These are phyloP conservation scores for Plasmodium coatneyi DNA, from an alignment of 169 alveolate species.

Conservation along the genomic window DNA sequence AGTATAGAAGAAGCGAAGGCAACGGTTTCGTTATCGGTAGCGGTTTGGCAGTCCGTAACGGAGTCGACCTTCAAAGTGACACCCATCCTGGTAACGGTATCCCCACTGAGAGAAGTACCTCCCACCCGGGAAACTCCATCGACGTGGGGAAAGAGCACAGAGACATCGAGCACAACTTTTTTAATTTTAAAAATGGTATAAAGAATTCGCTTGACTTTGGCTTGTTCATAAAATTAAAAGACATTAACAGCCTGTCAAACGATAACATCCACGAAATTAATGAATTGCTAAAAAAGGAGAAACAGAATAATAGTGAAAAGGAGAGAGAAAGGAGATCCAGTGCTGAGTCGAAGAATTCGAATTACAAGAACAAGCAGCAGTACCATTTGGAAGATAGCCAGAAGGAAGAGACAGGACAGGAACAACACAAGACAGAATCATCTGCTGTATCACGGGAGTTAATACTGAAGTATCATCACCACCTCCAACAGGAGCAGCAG, in stretches of 20 bases:
- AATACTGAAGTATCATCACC: background rate
- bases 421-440: background rate
- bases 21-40: background rate
- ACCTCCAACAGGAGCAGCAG: background rate
- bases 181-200: conserved; percentile 19
- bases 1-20: background rate
- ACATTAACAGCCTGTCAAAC: conserved; percentile 1
- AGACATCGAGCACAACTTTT: background rate
- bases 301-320: background rate
- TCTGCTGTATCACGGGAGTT: background rate
- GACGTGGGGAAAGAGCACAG: background rate
- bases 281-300: conserved; percentile 15
- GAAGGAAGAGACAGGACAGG: background rate
- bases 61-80: background rate
- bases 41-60: background rate
- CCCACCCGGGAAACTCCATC: background rate
- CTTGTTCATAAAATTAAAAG: conserved; percentile 22
- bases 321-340: background rate
- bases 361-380: background rate
- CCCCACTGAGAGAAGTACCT: background rate
- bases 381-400: background rate
- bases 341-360: background rate
- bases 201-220: conserved; percentile 13
- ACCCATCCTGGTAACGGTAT: background rate
- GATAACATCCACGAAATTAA: conserved; percentile 16